A percentile compares a stretch with the other conserved stretches of the same genome.
phyloP scores from a whole-genome alignment of 192 early-diverging fungal genomes.

The Coemansia sp. region DNA sequence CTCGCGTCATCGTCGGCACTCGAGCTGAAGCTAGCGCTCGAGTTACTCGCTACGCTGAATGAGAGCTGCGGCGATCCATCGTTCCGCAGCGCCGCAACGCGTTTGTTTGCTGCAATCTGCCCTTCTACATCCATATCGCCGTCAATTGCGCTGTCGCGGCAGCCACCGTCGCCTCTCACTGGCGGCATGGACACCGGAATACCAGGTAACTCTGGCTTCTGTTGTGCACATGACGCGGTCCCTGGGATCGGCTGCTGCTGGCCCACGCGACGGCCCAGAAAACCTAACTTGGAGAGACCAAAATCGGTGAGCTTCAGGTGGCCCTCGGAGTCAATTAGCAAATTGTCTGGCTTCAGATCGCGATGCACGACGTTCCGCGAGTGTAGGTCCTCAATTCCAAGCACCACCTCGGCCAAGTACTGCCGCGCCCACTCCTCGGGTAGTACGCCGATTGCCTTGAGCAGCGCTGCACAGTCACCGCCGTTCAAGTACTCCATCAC shows the following conservation, averaged over 20 bases:
- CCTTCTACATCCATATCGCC: background rate
- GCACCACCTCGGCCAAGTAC: slow-evolving; percentile 83
- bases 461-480: slow-evolving; percentile 75
- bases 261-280: slow-evolving; percentile 44
- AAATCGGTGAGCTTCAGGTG: slow-evolving; percentile 94
- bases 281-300: slow-evolving; percentile 64
- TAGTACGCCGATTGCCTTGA: slow-evolving; percentile 71
- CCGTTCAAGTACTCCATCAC: slow-evolving; percentile 92
- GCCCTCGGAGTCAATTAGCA: slow-evolving; percentile 84
- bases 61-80: background rate
- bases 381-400: slow-evolving; percentile 89
- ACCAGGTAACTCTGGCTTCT: too few species aligned
- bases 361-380: slow-evolving; percentile 81
- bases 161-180: background rate
- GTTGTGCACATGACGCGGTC: too few species aligned
- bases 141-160: background rate
- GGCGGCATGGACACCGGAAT: background rate
- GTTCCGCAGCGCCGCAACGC: slow-evolving; percentile 53
- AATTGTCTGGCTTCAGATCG: slow-evolving; percentile 77
- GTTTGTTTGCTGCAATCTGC: slow-evolving; percentile 30
- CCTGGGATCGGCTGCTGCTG: slow-evolving; percentile 30
- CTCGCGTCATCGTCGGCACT: slow-evolving; percentile 8
- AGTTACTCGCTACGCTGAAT: slow-evolving; percentile 3
- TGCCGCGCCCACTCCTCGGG: slow-evolving; percentile 77
- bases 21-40: slow-evolving; percentile 16